A percentile compares a stretch with the other conserved stretches of the same genome.
Evolutionary conservation across 176 grass and related monocot species (phyloP).

Genomic region (Puccinellia tenuiflora): DNA sequence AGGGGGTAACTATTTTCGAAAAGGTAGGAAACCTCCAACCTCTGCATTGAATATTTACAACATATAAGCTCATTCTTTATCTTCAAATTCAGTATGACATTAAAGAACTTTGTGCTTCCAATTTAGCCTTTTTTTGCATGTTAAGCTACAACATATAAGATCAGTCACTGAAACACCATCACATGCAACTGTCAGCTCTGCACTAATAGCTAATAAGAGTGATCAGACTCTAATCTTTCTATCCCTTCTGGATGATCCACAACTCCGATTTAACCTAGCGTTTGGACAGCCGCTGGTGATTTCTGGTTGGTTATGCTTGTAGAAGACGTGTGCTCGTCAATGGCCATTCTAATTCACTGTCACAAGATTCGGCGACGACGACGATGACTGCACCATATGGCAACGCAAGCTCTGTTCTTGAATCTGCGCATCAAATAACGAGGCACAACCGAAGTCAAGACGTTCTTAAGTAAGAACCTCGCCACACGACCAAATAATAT

Average conservation of each 20-base stretch:
- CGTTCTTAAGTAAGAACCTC: neutral
- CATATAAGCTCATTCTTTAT: neutral
- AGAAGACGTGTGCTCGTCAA: neutral
- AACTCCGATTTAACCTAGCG: neutral
- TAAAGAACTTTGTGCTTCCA: neutral
- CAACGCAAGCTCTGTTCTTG: constrained; percentile 53
- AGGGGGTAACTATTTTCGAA: no score
- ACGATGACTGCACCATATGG: constrained; percentile 41
- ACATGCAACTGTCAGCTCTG: neutral
- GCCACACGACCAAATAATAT: no score
- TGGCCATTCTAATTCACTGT: neutral
- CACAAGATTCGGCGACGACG: neutral
- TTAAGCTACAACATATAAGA: neutral
- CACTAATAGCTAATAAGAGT: no score
- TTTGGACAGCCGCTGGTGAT: neutral
- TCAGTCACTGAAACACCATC: neutral
- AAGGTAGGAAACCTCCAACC: no score
- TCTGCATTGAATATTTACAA: no score
- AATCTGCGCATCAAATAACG: constrained; percentile 13
- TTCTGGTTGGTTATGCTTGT: neutral
- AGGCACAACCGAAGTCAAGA: neutral
- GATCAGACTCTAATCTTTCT: neutral
- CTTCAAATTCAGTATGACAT: neutral
- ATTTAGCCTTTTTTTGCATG: neutral
- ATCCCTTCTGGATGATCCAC: neutral